These are phyloP conservation scores for Simplicillium aogashimaense DNA, from an alignment of 2,329 filamentous ascomycete species.

Conservation along the genomic window DNA sequence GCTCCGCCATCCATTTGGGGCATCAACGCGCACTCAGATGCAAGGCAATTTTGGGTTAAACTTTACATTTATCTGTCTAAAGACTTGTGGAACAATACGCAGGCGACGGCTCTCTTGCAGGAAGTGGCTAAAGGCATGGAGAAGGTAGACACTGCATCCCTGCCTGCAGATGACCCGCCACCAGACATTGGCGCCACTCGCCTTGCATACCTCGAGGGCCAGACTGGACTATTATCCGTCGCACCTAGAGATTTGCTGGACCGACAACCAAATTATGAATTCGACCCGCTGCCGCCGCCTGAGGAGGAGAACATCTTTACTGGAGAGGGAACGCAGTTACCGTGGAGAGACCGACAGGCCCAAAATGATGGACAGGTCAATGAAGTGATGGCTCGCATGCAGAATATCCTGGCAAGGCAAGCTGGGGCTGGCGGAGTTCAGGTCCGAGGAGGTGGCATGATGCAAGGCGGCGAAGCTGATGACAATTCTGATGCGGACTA, in stretches of 20 bases:
- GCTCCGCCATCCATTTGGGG: conserved; percentile 79
- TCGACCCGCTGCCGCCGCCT: conserved; percentile 71
- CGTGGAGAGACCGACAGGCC: conserved; percentile 25
- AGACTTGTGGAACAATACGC: conserved; percentile 76
- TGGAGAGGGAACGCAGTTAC: conserved; percentile 27
- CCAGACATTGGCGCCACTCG: conserved; percentile 49
- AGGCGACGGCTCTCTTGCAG: conserved; percentile 57
- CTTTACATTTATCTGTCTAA: conserved; percentile 70
- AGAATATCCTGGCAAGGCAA: conserved; percentile 16
- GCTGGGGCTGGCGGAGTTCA: conserved; percentile 8
- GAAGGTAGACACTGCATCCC: conserved; percentile 27
- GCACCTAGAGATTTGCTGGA: conserved; percentile 58
- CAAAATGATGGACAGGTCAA: conserved; percentile 7
- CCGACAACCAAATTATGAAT: conserved; percentile 59
- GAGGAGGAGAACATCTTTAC: conserved; percentile 43
- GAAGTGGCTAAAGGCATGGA: conserved; percentile 52
- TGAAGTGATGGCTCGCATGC: conserved; percentile 17
- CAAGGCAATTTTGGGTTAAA: conserved; percentile 57
- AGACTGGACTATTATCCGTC: conserved; percentile 58
- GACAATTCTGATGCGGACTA: conserved; percentile 16
- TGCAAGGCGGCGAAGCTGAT: neutral
- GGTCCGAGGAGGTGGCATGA: neutral
- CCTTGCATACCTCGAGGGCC: conserved; percentile 70
- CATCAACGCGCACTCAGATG: conserved; percentile 51
- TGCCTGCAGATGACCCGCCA: conserved; percentile 28